These are phyloP conservation scores for Haematococcus lacustris DNA, from an alignment of 139 green algal genomes.

Conservation along the genomic window DNA sequence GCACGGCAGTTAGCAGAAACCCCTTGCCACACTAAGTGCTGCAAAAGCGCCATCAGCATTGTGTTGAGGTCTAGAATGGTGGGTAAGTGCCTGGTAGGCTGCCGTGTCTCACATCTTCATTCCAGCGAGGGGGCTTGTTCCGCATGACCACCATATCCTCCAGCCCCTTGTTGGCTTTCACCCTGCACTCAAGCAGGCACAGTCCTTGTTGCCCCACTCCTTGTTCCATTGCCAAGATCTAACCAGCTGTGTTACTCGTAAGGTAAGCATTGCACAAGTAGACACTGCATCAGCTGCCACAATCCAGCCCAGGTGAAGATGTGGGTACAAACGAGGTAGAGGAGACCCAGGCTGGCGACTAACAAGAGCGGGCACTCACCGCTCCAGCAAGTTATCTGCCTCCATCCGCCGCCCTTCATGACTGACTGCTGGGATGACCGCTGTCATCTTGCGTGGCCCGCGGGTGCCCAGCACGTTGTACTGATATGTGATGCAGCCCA, in stretches of 20 bases:
- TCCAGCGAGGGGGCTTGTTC: constrained; percentile 96
- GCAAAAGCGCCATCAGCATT: too few relatives aligned
- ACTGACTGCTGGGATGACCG: constrained; percentile 54
- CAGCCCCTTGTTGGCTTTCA: constrained; percentile 13
- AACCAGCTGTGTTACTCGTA: too few relatives aligned
- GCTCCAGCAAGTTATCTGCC: constrained; percentile 33
- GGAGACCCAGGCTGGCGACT: too few relatives aligned
- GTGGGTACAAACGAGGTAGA: too few relatives aligned
- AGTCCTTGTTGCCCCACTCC: too few relatives aligned
- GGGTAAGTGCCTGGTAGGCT: too few relatives aligned
- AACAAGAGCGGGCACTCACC: too few relatives aligned
- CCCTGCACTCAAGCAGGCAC: constrained; percentile 16
- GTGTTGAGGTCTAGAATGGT: too few relatives aligned
- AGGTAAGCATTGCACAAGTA: too few relatives aligned
- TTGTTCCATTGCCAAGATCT: too few relatives aligned
- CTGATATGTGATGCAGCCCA: constrained; percentile 66
- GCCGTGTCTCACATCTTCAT: constrained; percentile 54
- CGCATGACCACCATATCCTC: constrained; percentile 53
- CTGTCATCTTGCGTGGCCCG: constrained; percentile 86
- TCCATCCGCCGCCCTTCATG: constrained; percentile 12
- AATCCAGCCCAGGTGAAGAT: too few relatives aligned
- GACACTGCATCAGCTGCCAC: too few relatives aligned
- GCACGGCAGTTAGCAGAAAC: neutral
- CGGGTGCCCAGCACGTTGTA: constrained; percentile 90
- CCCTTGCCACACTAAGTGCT: neutral